These are phyloP conservation scores for Diaporthe sp. DNA, from an alignment of 2,329 filamentous ascomycete genomes.

Conservation along the genomic window DNA sequence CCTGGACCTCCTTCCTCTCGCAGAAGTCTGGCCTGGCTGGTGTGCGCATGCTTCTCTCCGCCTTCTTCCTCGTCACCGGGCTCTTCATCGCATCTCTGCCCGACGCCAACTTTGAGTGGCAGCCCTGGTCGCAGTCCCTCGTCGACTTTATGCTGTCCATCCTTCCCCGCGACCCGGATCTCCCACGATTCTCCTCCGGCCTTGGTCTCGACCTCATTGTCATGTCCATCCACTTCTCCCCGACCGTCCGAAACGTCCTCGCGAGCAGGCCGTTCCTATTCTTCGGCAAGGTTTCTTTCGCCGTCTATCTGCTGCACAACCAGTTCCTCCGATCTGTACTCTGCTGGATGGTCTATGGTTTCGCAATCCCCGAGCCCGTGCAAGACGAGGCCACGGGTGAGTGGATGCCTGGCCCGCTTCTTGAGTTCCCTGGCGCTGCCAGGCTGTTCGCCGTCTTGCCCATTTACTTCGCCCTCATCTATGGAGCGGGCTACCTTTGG, in stretches of 20 bases:
- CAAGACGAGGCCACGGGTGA: constrained; percentile 38
- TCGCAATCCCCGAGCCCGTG: constrained; percentile 37
- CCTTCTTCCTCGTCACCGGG: constrained; percentile 38
- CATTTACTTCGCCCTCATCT: constrained; percentile 38
- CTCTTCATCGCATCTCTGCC: constrained; percentile 40
- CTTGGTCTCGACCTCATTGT: constrained; percentile 41
- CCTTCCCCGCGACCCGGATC: constrained; percentile 39
- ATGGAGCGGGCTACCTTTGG: constrained; percentile 40
- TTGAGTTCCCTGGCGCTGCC: constrained; percentile 37
- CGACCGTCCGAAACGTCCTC: constrained; percentile 35
- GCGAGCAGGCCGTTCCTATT: constrained; percentile 40
- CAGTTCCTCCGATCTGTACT: constrained; percentile 41
- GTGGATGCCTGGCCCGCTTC: constrained; percentile 38
- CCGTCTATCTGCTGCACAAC: constrained; percentile 42
- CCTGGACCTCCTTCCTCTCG: constrained; percentile 36
- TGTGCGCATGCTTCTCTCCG: constrained; percentile 39
- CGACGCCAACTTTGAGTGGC: constrained; percentile 39
- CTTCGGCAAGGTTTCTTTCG: constrained; percentile 41
- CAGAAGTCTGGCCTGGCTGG: constrained; percentile 38
- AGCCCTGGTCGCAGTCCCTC: constrained; percentile 40
- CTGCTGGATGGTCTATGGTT: constrained; percentile 42
- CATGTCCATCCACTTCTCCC: constrained; percentile 41
- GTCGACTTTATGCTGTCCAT: constrained; percentile 38
- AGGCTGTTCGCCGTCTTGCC: constrained; percentile 40
- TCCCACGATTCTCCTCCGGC: constrained; percentile 41